A percentile compares a stretch with the other conserved stretches of the same genome.
Conservation (phyloP, 371 early-diverging fungal species). For the Entomophthora muscae region DNA sequence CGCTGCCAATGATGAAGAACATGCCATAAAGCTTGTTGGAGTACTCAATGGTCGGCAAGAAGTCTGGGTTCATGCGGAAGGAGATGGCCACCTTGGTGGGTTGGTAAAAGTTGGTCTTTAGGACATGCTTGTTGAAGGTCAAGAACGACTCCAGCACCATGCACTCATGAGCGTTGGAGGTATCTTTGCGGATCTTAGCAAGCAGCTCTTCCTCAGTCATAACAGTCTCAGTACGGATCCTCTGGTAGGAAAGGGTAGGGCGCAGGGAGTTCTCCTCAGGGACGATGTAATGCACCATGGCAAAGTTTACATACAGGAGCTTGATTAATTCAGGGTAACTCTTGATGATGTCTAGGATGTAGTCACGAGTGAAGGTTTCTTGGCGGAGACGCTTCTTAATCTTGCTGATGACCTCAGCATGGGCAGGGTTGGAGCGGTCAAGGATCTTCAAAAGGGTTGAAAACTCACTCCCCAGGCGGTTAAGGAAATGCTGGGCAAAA, state of each 20-base stretch:
- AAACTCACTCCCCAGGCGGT: constrained; percentile 89
- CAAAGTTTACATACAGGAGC: constrained; percentile 87
- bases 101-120: no score
- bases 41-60: constrained; percentile 90
- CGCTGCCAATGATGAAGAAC: constrained; percentile 91
- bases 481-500: constrained; percentile 94
- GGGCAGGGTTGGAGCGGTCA: constrained; percentile 56
- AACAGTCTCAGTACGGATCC: constrained; percentile 60
- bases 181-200: constrained; percentile 67
- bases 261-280: constrained; percentile 32
- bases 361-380: constrained; percentile 95
- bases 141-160: constrained; percentile 90
- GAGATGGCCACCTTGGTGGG: constrained; percentile 97
- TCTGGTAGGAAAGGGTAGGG: constrained; percentile 82
- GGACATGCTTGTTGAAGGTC: constrained; percentile 89
- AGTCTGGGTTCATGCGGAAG: constrained; percentile 86
- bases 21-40: constrained; percentile 84
- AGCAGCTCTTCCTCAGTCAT: constrained; percentile 65
- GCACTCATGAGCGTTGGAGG: constrained; percentile 81
- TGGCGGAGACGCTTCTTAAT: constrained; percentile 93
- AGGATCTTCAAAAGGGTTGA: constrained; percentile 59
- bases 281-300: constrained; percentile 77
- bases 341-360: constrained; percentile 90
- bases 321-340: constrained; percentile 83
- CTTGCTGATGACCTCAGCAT: constrained; percentile 82